Percentiles rank a stretch among this genome's conserved stretches.
phyloP scores from a whole-genome alignment of 1,284 basidiomycete genomes.

The Takashimella tepidaria region DNA sequence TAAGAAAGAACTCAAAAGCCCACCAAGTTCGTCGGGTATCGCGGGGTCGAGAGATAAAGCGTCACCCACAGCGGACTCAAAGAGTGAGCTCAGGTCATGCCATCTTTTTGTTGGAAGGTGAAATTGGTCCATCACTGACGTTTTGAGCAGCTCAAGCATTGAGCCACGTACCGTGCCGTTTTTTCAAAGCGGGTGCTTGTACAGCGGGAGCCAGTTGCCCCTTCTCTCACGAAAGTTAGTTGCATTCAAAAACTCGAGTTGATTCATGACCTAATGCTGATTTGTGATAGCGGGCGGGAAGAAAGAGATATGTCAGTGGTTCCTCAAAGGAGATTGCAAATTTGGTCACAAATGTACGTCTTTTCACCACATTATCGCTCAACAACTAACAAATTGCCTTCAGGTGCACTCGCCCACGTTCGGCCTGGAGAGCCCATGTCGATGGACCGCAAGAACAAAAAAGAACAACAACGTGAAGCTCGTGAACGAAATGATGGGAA shows the following conservation, averaged over 20 bases:
- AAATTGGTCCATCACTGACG: conserved; percentile 1
- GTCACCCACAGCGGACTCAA: conserved; percentile 1
- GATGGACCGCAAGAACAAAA: conserved; percentile 98
- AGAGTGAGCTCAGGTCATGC: conserved; percentile 5
- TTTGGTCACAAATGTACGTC: conserved; percentile 86
- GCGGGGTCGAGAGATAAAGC: conserved; percentile 15
- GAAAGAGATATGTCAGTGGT: conserved; percentile 94
- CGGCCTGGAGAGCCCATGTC: conserved; percentile 87
- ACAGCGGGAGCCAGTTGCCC: conserved; percentile 93
- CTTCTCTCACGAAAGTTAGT: conserved; percentile 68
- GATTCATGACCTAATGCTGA: conserved; percentile 9
- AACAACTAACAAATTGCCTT: not conserved
- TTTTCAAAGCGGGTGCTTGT: conserved; percentile 89
- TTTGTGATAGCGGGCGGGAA: conserved; percentile 59
- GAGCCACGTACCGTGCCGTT: conserved; percentile 96
- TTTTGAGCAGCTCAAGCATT: conserved; percentile 47
- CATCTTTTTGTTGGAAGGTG: not conserved
- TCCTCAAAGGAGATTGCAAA: conserved; percentile 77
- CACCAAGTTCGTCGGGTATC: conserved; percentile 7
- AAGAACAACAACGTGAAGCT: conserved; percentile 74
- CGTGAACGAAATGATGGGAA: conserved; percentile 21
- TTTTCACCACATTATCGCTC: not conserved
- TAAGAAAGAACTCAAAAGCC: conserved; percentile 25
- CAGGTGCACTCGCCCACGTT: conserved; percentile 77
- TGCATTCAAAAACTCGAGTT: not conserved